phyloP scores from a whole-genome alignment of 2,329 filamentous ascomycete species.

The Bisporella sp. region DNA sequence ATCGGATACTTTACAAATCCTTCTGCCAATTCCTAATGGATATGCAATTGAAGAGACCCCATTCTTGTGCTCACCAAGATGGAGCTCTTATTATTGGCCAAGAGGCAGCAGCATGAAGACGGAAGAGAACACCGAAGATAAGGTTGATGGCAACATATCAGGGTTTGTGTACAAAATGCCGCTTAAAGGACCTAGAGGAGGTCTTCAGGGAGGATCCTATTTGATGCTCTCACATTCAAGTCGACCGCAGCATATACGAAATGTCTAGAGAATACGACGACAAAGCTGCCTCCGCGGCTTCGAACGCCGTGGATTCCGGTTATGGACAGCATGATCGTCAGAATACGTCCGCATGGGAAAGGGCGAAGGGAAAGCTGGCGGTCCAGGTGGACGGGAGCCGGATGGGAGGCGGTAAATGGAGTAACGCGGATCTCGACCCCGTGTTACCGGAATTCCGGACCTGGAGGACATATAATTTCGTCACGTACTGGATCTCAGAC shows the following conservation, averaged over 20 bases:
- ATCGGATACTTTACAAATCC: too few relatives aligned
- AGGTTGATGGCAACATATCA: background rate
- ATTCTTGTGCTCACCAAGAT: too few relatives aligned
- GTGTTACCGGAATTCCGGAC: constrained; percentile 12
- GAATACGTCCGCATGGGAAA: background rate
- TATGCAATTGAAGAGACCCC: too few relatives aligned
- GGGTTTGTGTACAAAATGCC: too few relatives aligned
- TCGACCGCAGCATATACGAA: background rate
- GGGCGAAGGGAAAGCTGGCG: background rate
- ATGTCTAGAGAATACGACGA: background rate
- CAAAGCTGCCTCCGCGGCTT: background rate
- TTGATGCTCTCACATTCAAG: too few relatives aligned
- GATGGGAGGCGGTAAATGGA: background rate
- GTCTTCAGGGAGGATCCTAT: too few relatives aligned
- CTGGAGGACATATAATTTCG: constrained; percentile 11
- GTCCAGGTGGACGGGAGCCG: background rate
- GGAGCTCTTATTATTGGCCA: too few relatives aligned
- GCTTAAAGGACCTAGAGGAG: too few relatives aligned
- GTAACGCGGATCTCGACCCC: constrained; percentile 15
- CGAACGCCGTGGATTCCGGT: background rate
- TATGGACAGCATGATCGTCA: background rate
- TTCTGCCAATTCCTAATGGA: too few relatives aligned
- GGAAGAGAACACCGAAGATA: background rate
- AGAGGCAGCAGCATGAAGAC: too few relatives aligned
- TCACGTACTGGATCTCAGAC: constrained; percentile 15